phyloP scores from a whole-genome alignment of 129 eudicot genomes.

The Glebionis coronaria region DNA sequence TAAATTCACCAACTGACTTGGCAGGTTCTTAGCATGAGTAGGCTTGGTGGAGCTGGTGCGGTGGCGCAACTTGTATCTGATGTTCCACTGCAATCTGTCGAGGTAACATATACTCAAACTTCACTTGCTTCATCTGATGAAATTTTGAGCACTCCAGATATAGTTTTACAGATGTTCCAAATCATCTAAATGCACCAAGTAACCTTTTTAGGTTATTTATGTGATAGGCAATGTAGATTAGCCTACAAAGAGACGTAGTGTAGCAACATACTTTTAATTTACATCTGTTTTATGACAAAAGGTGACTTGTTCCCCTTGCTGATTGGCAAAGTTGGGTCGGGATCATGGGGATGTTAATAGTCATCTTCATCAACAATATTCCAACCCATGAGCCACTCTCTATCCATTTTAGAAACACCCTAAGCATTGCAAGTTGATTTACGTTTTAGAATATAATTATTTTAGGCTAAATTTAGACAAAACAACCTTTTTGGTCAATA shows the following conservation, averaged over 20 bases:
- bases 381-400: too few species aligned
- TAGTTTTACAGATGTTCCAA: neutral
- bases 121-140: neutral
- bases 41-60: conserved; percentile 97
- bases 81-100: conserved; percentile 65
- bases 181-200: neutral
- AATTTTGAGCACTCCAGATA: neutral
- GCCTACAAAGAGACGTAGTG: neutral
- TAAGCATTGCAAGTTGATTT: neutral
- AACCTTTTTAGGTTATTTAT: neutral
- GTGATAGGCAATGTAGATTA: neutral
- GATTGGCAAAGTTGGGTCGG: neutral
- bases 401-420: neutral
- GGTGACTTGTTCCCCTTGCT: neutral
- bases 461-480: neutral
- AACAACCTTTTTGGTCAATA: neutral
- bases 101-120: conserved; percentile 38
- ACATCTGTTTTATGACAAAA: too few species aligned
- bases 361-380: neutral
- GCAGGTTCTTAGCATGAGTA: conserved; percentile 98
- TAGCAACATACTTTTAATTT: too few species aligned
- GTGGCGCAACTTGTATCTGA: conserved; percentile 94
- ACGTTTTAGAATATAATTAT: neutral
- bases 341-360: neutral
- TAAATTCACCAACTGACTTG: conserved; percentile 13